phyloP scores from a whole-genome alignment of 2,329 filamentous ascomycete genomes.

The Aspergillus unguis region DNA sequence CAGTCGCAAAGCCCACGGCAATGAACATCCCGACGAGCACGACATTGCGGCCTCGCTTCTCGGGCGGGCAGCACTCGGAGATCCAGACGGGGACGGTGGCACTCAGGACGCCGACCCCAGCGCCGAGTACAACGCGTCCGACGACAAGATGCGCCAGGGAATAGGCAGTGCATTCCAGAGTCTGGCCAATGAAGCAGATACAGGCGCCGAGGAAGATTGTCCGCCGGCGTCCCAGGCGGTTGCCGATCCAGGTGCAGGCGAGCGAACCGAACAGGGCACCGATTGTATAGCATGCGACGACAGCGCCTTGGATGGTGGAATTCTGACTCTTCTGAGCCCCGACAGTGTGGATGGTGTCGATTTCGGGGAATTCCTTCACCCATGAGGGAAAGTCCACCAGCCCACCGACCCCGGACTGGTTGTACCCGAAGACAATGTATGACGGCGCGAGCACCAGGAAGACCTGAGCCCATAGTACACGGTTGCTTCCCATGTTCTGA shows the following conservation, averaged over 20 bases:
- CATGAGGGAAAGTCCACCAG: neutral
- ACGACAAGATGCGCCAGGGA: neutral
- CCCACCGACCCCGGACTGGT: neutral
- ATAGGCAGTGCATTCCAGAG: neutral
- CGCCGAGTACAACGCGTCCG: neutral
- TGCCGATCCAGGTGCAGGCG: neutral
- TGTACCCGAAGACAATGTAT: neutral
- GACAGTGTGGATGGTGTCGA: neutral
- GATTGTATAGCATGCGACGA: constrained; percentile 1
- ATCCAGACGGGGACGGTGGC: constrained; percentile 1
- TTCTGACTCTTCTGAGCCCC: neutral
- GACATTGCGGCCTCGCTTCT: constrained; percentile 1
- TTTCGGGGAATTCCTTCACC: neutral
- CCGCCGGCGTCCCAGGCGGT: neutral
- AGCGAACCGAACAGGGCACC: neutral
- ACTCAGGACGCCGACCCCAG: neutral
- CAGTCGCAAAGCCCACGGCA: neutral
- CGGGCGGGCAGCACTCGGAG: neutral
- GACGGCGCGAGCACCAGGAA: neutral
- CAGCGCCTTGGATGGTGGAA: neutral
- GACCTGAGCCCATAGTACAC: neutral
- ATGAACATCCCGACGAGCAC: constrained; percentile 1
- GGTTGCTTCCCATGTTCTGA: too few species aligned
- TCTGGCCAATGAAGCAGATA: neutral
- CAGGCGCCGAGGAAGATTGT: neutral